Percentiles rank a stretch among this genome's conserved stretches.
phyloP scores from a whole-genome alignment of 208 protist species.

The Wallacemonas sp. region DNA sequence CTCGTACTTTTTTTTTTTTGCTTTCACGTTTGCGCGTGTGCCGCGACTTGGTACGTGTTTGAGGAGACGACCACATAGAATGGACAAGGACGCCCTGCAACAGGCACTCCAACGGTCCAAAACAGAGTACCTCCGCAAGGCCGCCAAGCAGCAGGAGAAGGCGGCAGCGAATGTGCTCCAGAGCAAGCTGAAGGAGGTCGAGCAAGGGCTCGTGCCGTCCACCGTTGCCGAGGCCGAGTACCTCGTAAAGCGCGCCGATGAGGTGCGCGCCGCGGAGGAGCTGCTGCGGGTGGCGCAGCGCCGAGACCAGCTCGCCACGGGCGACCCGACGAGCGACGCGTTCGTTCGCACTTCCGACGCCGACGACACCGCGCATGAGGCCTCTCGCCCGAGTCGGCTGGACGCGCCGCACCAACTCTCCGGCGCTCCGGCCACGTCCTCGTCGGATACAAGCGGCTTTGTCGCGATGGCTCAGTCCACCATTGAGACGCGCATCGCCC shows the following conservation, averaged over 20 bases:
- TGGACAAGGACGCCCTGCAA: conserved; percentile 61
- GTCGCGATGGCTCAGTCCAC: conserved; percentile 57
- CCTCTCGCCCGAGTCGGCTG: too few relatives aligned
- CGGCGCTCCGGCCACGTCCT: neutral
- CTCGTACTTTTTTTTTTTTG: too few relatives aligned
- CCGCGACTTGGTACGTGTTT: too few relatives aligned
- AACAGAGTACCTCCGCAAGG: conserved; percentile 68
- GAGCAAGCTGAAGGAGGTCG: conserved; percentile 76
- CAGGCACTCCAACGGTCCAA: conserved; percentile 73
- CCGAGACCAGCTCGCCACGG: conserved; percentile 49
- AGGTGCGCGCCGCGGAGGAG: conserved; percentile 63
- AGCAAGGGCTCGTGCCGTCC: conserved; percentile 66
- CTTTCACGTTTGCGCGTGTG: too few relatives aligned
- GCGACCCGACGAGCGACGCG: conserved; percentile 13
- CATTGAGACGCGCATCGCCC: conserved; percentile 58
- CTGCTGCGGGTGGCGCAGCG: conserved; percentile 60
- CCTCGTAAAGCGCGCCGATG: conserved; percentile 57
- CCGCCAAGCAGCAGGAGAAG: conserved; percentile 59
- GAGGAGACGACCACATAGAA: neutral
- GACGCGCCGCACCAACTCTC: too few relatives aligned
- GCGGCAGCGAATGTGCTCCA: conserved; percentile 68
- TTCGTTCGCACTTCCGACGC: neutral
- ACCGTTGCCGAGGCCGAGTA: conserved; percentile 70
- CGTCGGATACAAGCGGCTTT: conserved; percentile 32
- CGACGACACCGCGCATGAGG: too few relatives aligned